These are phyloP conservation scores for Hyphopichia khmerensis DNA, from an alignment of 1,139 yeast species.

Conservation along the genomic window DNA sequence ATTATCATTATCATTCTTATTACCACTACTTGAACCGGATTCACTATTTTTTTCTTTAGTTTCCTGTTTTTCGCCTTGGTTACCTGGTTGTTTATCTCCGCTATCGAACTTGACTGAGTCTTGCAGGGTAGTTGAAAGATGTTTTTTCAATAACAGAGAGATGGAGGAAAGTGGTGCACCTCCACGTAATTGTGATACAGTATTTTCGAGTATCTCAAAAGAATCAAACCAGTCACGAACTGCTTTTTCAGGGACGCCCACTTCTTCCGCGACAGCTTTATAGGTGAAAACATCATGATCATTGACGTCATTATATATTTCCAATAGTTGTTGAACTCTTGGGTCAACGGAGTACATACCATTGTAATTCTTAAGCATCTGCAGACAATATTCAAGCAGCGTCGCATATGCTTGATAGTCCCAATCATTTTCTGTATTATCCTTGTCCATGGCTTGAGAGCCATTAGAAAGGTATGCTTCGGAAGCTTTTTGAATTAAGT, in stretches of 20 bases:
- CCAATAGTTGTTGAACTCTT: conserved; percentile 22
- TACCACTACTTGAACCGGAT: no score
- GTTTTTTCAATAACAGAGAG: not conserved
- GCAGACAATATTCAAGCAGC: no score
- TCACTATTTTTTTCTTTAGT: no score
- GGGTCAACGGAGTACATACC: conserved; percentile 27
- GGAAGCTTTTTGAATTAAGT: not conserved
- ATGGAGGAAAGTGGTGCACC: not conserved
- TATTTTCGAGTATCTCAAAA: conserved; percentile 16
- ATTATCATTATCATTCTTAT: conserved; percentile 6
- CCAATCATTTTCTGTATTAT: not conserved
- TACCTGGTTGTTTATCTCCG: no score
- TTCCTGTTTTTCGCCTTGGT: no score
- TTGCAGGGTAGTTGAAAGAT: not conserved
- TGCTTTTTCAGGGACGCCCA: conserved; percentile 15
- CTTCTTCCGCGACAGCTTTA: conserved; percentile 12
- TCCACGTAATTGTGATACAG: not conserved
- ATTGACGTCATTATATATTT: conserved; percentile 10
- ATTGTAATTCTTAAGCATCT: conserved; percentile 11
- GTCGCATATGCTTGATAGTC: not conserved
- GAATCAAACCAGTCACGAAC: conserved; percentile 32
- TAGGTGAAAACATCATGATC: not conserved
- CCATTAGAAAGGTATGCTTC: not conserved
- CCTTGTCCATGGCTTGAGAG: not conserved
- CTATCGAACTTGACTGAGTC: no score